phyloP scores from a whole-genome alignment of 2,329 filamentous ascomycete species.

The Orbilia blumenaviensis region DNA sequence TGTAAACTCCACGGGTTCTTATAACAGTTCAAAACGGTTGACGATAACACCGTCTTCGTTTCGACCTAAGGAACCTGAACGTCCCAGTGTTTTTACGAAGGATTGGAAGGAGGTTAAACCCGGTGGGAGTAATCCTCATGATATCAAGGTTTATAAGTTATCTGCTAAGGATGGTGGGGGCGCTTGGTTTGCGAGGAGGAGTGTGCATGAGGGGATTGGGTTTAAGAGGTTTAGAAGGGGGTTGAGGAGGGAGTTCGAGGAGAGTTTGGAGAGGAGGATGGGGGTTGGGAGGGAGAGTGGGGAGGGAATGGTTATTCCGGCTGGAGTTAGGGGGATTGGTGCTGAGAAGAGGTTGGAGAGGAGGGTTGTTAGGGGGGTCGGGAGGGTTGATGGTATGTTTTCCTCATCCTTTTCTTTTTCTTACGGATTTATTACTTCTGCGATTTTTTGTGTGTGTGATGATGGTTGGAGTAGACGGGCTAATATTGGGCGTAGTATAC shows the following conservation, averaged over 20 bases:
- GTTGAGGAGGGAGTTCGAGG: slow-evolving; percentile 77
- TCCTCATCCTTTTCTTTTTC: neutral
- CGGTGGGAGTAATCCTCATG: slow-evolving; percentile 76
- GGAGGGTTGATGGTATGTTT: slow-evolving; percentile 70
- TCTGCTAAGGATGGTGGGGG: slow-evolving; percentile 81
- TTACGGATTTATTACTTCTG: neutral
- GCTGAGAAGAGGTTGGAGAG: slow-evolving; percentile 78
- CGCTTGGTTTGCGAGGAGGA: slow-evolving; percentile 87
- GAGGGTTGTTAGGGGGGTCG: slow-evolving; percentile 68
- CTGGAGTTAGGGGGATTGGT: slow-evolving; percentile 77
- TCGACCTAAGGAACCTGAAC: slow-evolving; percentile 1
- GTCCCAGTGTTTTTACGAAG: slow-evolving; percentile 61
- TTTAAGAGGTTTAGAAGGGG: slow-evolving; percentile 82
- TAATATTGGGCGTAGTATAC: slow-evolving; percentile 69
- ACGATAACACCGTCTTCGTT: slow-evolving; percentile 20
- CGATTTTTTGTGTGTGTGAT: too few species aligned
- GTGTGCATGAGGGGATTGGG: slow-evolving; percentile 78
- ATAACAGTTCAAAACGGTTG: neutral
- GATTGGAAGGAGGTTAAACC: slow-evolving; percentile 89
- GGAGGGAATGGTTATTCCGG: slow-evolving; percentile 40
- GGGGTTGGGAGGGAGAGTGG: slow-evolving; percentile 16
- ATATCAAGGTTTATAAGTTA: slow-evolving; percentile 81
- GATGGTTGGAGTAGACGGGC: neutral
- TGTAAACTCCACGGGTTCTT: neutral
- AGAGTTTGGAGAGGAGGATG: slow-evolving; percentile 28